Base-by-base conservation (phyloP, 768 basidiomycete genomes). In the Gymnopilus junonius region DNA sequence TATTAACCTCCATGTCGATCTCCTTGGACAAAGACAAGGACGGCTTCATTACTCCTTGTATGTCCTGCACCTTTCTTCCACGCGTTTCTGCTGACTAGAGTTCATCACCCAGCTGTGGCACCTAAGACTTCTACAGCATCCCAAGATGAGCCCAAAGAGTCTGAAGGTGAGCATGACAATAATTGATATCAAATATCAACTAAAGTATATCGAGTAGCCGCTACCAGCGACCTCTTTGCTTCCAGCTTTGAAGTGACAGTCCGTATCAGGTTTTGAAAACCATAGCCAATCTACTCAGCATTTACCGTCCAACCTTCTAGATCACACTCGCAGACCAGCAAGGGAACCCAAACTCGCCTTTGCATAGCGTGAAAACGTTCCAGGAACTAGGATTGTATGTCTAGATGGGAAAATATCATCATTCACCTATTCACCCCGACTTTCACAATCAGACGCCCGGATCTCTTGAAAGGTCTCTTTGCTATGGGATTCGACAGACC, bases 271-370 rank as follows among this genome's bases (percentile, higher is more conserved):
- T 50, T 34, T 29, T 42, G n/a, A 35, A 58, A 27, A 10, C n/a
- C 61, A 25, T 21, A 42, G 12, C 37, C 35, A 55, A 35, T 65
- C 66, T 55, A 65, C 54, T 55, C 50, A 31, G 46, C 32, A 40
- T 54, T 53, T 55, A 65, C 55, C 34, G 61, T 21, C 25, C 23
- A 37, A 27, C 34, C 59, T 63, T 31, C 20, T 69, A 94, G 95
- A 95, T 99, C 65, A 99, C 95, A 20, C 85, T 99, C 61, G 95
- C 95, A 54, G 96, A 99, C 78, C 94, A 97, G 73, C 97, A 99
- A 78, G 88, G 85, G 29, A 94, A 99, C 72, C 93, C 95, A 40
- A 90, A 97, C 73, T 99, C 97, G n/a, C 97, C 97, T 3, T 78
- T 99, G 15, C 97, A 85, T 77, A 97, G 95, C 59, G 92, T 86